Base-by-base conservation (phyloP, 257 asterid genomes). In the Solanum virginianum region DNA sequence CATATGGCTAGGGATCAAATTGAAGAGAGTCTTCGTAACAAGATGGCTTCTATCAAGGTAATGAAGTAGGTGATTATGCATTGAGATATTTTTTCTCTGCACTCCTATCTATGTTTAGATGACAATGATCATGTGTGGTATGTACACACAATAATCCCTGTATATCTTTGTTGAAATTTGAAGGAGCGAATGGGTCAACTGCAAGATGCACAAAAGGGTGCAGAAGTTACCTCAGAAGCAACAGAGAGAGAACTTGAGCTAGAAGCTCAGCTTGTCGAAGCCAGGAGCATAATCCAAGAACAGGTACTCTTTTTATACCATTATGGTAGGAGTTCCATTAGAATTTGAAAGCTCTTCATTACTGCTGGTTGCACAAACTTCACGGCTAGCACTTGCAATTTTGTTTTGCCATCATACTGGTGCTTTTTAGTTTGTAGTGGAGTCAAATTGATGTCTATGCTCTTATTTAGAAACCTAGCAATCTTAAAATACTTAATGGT, bases 211-310 rank as follows among this genome's bases (percentile, higher is more conserved):
- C 92, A 94, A n/a, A 91, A 92, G 87, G 98, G 87, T 54, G 93
- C 97, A 85, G 98, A 95, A 60, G 91, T 95, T 86, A 92, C 95
- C 80, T 90, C 98, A 56, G 99, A 97, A 74, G 99, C 88, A 81
- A 89, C 99, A 24, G 99, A 97, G 92, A 92, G 98, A 94, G 99
- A 97, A 87, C 97, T 97, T 71, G 99, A 97, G 90, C 92, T 97
- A 82, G 99, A 97, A 92, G 99, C 99, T 89, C 98, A 96, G 90
- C 98, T 96, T 72, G 99, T 95, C 18, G 99, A 96, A 94, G 99
- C 99, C 83, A 93, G 97, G 92, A 95, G 94, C 92, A 97, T 97
- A 87, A 95, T 97, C 88, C 98, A 97, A 90, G 99, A 95, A 91
- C 99, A 97, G 98, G 99, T 96, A 88, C 68, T 24, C 49, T 79